phyloP scores from a whole-genome alignment of 257 asterid genomes.

The Knoxia roxburghii region DNA sequence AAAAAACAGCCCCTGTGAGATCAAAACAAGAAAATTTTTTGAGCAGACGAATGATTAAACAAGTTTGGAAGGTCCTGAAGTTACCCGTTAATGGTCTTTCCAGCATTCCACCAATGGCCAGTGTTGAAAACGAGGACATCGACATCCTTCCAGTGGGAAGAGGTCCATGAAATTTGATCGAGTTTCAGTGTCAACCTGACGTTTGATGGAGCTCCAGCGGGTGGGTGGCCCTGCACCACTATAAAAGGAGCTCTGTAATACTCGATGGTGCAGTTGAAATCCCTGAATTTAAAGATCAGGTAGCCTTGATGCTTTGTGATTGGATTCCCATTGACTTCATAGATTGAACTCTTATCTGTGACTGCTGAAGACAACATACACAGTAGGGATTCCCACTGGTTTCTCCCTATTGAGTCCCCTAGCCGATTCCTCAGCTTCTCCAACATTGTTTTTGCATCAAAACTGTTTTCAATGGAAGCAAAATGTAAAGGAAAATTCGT shows the following conservation, averaged over 20 bases:
- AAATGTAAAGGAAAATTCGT: too few relatives aligned
- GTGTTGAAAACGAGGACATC: constrained; percentile 77
- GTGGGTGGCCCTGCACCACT: constrained; percentile 79
- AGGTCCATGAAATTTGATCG: constrained; percentile 88
- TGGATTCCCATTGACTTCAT: constrained; percentile 76
- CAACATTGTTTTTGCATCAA: constrained; percentile 61
- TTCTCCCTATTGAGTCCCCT: constrained; percentile 90
- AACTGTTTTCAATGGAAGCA: constrained; percentile 45
- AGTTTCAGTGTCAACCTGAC: constrained; percentile 68
- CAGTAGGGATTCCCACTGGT: constrained; percentile 94
- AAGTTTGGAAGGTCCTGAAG: too few relatives aligned
- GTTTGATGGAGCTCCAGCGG: constrained; percentile 35
- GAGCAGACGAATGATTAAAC: too few relatives aligned
- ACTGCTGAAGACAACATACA: constrained; percentile 74
- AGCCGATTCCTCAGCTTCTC: constrained; percentile 55
- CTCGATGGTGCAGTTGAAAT: constrained; percentile 76
- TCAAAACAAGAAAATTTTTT: too few relatives aligned
- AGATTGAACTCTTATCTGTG: constrained; percentile 50
- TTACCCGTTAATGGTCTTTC: constrained; percentile 77
- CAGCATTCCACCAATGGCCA: constrained; percentile 97
- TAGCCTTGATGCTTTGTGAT: constrained; percentile 81
- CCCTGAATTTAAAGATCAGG: constrained; percentile 50
- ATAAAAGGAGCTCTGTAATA: constrained; percentile 85
- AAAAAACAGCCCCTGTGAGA: constrained; percentile 75
- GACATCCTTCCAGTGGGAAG: constrained; percentile 65